Percentiles rank a stretch among this genome's conserved stretches.
Conservation (phyloP, 2,329 filamentous ascomycete genomes). For the Fusarium praegraminearum region DNA sequence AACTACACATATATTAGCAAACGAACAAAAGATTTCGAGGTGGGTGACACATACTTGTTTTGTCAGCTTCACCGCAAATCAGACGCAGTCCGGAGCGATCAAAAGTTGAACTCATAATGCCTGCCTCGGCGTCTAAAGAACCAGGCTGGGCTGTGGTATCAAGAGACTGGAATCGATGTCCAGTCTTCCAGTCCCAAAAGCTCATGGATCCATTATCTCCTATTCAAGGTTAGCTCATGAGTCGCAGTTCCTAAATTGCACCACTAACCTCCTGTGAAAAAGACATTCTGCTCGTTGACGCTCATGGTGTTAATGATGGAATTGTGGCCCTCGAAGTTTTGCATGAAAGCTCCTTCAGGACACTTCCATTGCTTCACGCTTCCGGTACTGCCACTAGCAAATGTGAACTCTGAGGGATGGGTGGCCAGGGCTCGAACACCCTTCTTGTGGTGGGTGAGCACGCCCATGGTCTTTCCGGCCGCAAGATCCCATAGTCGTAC, state of each 20-base stretch:
- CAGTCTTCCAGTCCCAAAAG: constrained; percentile 99
- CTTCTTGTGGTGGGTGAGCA: constrained; percentile 98
- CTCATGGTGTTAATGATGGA: constrained; percentile 94
- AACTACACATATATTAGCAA: constrained; percentile 61
- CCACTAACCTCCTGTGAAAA: constrained; percentile 82
- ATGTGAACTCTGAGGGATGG: constrained; percentile 95
- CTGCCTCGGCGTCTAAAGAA: constrained; percentile 91
- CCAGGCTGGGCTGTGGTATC: constrained; percentile 96
- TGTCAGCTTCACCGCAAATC: constrained; percentile 95
- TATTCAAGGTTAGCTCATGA: constrained; percentile 40
- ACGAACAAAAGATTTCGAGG: constrained; percentile 1
- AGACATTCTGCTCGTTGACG: constrained; percentile 93
- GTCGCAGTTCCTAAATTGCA: no score
- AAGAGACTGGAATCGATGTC: constrained; percentile 88
- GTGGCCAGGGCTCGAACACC: constrained; percentile 86
- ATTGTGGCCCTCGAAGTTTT: constrained; percentile 97
- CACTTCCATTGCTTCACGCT: constrained; percentile 99
- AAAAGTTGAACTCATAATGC: constrained; percentile 94
- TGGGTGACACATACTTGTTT: constrained; percentile 75
- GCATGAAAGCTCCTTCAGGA: constrained; percentile 97
- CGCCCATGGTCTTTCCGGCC: constrained; percentile 94
- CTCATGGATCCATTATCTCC: constrained; percentile 94
- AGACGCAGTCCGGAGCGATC: constrained; percentile 89
- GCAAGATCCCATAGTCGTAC: constrained; percentile 95
- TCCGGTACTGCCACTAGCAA: constrained; percentile 89